phyloP scores from a whole-genome alignment of 2,329 filamentous ascomycete genomes.

The Neurospora sp. region DNA sequence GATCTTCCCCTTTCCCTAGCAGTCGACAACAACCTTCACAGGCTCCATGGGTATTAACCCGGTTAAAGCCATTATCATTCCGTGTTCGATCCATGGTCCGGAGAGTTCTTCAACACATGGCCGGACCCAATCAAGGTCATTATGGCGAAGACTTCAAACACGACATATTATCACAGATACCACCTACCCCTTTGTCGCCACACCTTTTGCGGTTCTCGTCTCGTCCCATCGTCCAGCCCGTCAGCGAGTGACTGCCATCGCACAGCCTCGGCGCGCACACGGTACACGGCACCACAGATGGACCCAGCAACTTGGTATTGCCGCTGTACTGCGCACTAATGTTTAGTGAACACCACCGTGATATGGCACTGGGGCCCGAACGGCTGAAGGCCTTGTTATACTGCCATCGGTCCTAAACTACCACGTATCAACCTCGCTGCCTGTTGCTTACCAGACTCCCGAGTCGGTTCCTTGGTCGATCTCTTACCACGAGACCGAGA shows the following conservation, averaged over 20 bases:
- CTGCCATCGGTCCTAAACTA: not conserved
- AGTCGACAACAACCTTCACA: not conserved
- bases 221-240: not conserved
- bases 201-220: not conserved
- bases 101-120: not conserved
- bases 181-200: not conserved
- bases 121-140: not conserved
- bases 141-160: not conserved
- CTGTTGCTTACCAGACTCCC: not conserved
- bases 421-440: not conserved
- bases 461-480: not conserved
- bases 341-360: not conserved
- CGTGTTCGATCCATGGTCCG: not conserved
- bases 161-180: not conserved
- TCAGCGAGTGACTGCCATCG: not conserved
- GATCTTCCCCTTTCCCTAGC: not conserved
- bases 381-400: not conserved
- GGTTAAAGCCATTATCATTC: not conserved
- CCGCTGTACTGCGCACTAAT: not conserved
- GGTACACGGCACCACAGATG: not conserved
- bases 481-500: not conserved
- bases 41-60: not conserved
- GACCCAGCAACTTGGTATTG: not conserved
- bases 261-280: not conserved
- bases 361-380: not conserved